phyloP scores from a whole-genome alignment of 345 rosid species.

The Dovyalis caffra region DNA sequence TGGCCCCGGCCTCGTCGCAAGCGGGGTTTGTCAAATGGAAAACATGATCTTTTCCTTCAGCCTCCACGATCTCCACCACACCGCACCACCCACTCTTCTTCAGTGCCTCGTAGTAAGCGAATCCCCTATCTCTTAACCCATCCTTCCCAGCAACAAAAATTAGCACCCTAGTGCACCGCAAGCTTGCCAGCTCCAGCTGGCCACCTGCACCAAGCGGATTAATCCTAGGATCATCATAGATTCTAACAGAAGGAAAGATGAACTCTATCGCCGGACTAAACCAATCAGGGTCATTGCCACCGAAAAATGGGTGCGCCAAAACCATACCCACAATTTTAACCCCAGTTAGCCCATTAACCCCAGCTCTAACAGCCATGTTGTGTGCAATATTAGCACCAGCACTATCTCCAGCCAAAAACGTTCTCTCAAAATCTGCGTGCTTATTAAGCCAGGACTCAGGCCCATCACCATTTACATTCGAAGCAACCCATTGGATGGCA shows the following conservation, averaged over 20 bases:
- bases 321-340: constrained; percentile 3
- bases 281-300: constrained; percentile 9
- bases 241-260: neutral
- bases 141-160: constrained; percentile 44
- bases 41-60: constrained; percentile 34
- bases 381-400: constrained; percentile 24
- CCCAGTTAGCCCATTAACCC: neutral
- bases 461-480: constrained; percentile 17
- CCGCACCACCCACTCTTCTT: constrained; percentile 35
- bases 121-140: constrained; percentile 19
- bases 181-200: neutral
- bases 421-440: constrained; percentile 16
- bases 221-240: neutral
- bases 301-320: constrained; percentile 25
- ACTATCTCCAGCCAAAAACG: constrained; percentile 20
- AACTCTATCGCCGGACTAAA: neutral
- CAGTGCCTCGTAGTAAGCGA: constrained; percentile 28
- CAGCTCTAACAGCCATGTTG: neutral
- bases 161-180: constrained; percentile 21
- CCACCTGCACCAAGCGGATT: neutral
- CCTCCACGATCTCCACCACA: constrained; percentile 24
- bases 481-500: constrained; percentile 26
- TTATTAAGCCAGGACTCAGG: constrained; percentile 19
- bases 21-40: constrained; percentile 38
- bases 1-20: constrained; percentile 21